A percentile compares a stretch with the other conserved stretches of the same genome.
Evolutionary conservation across 768 basidiomycete genomes (phyloP).

Genomic region (Daedalea quercina): DNA sequence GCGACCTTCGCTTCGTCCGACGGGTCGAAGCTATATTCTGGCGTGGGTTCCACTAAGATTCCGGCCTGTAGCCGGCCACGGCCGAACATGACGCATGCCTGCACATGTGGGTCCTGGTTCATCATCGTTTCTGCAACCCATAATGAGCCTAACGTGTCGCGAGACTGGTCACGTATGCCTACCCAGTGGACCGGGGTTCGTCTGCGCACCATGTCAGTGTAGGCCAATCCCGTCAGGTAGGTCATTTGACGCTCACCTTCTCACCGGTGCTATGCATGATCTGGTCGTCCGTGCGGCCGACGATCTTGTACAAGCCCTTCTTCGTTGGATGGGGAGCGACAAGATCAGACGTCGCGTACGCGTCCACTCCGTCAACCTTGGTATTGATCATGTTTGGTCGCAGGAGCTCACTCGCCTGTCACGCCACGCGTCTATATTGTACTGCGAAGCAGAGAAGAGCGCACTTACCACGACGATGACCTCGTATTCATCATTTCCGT

Average conservation of each 20-base stretch:
- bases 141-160: too few species aligned
- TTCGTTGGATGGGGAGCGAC: constrained; percentile 35
- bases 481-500: constrained; percentile 14
- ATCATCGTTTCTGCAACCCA: constrained; percentile 27
- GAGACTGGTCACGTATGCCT: too few species aligned
- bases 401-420: neutral
- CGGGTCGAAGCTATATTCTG: constrained; percentile 23
- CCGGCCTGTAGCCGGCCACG: constrained; percentile 33
- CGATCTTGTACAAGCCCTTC: constrained; percentile 28
- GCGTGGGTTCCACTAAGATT: constrained; percentile 31
- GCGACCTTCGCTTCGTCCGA: constrained; percentile 21
- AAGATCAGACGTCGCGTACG: constrained; percentile 35
- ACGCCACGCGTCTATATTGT: too few species aligned
- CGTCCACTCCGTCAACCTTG: constrained; percentile 21
- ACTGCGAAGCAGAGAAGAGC: neutral
- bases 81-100: constrained; percentile 33
- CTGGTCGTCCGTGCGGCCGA: constrained; percentile 41
- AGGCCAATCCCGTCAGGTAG: too few species aligned
- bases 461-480: constrained; percentile 12
- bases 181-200: neutral
- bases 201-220: neutral
- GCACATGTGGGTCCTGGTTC: constrained; percentile 26
- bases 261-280: constrained; percentile 37
- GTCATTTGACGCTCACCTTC: constrained; percentile 21
- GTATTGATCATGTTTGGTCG: constrained; percentile 25